Evolutionary conservation across 805 yeast species (phyloP).

Genomic region (Lachancea sp.): DNA sequence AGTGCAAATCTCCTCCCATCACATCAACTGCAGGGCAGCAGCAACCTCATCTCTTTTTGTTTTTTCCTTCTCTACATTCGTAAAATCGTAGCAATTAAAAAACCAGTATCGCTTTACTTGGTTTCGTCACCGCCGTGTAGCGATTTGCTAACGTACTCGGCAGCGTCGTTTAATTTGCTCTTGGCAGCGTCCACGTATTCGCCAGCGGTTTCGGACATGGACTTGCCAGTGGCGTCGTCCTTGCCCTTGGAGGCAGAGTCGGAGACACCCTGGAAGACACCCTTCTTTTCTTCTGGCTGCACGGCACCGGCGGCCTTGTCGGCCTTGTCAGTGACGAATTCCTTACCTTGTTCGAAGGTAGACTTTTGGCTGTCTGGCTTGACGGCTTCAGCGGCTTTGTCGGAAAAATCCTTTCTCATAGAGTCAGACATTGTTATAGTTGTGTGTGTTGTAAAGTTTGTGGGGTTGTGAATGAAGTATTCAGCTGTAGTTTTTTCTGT

Average conservation of each 20-base stretch:
- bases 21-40: too few species aligned
- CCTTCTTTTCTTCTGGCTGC: conserved; percentile 64
- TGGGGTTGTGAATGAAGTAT: not conserved
- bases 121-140: conserved; percentile 49
- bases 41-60: too few species aligned
- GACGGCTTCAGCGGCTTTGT: conserved; percentile 58
- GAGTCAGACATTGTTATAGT: conserved; percentile 36
- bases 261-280: conserved; percentile 58
- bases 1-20: too few species aligned
- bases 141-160: conserved; percentile 42
- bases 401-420: conserved; percentile 71
- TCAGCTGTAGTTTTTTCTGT: too few species aligned
- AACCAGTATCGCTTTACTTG: not conserved
- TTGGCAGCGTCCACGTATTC: conserved; percentile 55
- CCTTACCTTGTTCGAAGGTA: conserved; percentile 61
- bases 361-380: conserved; percentile 70
- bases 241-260: conserved; percentile 55
- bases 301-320: conserved; percentile 56
- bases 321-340: conserved; percentile 55
- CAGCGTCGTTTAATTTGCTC: conserved; percentile 41
- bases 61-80: conserved; percentile 18
- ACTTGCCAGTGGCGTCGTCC: conserved; percentile 43
- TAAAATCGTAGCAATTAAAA: not conserved
- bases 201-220: conserved; percentile 48
- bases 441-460: not conserved